Evolutionary conservation across 2,329 filamentous ascomycete genomes (phyloP), one percentile per base, ranked within the genome.

Genomic region (Penicillium glabrum): DNA sequence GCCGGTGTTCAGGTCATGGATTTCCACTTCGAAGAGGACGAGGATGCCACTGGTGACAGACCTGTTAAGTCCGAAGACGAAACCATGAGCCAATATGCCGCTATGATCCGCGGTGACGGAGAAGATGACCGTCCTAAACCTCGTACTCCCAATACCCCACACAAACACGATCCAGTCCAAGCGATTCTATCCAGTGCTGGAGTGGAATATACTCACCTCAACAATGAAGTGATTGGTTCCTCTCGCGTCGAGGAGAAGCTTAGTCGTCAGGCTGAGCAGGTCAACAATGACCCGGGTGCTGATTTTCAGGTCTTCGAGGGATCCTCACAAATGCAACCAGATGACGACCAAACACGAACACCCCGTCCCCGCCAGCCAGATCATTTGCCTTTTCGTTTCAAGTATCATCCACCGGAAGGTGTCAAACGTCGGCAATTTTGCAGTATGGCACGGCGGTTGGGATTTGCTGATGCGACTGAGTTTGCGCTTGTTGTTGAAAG

Each of bases 151-250:
- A 2, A 10, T 3, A 19, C 74, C 0, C 82, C 74, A 1, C 82
- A 80, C 63, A 87, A 76, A 55, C 78, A 82, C 46, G 91, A 98
- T 67, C 88, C 91, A 0, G 83, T 98, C 31, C 89, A 93, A 65
- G 95, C 92, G 2, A 98, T 99, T 60, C 84, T 99, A 1, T 86
- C 90, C 3, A 86, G 88, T 8, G 92, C 90, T 0, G 95, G 95
- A 2, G 93, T 99, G 0, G 88, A 95, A 68, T 99, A 99, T 72
- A 96, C 92, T 0, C 95, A 99, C 69, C 90, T 98, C 66, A 99
- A 99, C 71, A 91, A 90, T 1, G 93, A 99, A 74, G 93, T 99
- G 14, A 86, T 99, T 55, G 95, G 95, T 11, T 89, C 91, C 1
- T 95, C 89, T n/a, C 91, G 89, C 64, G 84, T 97, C n/a, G 95